Evolutionary conservation across 2,329 filamentous ascomycete genomes (phyloP).

Genomic region (Metarhizium album): DNA sequence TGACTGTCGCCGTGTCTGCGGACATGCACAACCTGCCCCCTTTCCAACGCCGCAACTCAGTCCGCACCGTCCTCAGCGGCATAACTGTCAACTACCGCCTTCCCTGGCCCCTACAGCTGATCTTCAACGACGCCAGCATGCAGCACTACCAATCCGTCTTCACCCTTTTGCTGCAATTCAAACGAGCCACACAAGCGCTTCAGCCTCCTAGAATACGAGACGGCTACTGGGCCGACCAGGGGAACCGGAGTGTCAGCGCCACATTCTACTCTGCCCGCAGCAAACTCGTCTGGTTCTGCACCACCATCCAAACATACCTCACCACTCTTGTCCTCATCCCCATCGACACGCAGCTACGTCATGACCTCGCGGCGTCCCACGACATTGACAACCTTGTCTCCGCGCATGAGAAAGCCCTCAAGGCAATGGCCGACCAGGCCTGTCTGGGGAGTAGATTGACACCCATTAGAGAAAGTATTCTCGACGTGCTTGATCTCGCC

Average conservation of each 20-base stretch:
- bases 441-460: conserved; percentile 58
- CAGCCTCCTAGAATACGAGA: conserved; percentile 40
- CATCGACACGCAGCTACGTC: conserved; percentile 43
- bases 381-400: conserved; percentile 76
- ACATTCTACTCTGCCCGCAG: conserved; percentile 53
- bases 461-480: conserved; percentile 60
- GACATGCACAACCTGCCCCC: conserved; percentile 30
- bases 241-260: conserved; percentile 30
- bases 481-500: conserved; percentile 67
- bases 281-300: conserved; percentile 67
- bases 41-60: conserved; percentile 41
- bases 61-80: conserved; percentile 44
- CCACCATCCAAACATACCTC: conserved; percentile 64
- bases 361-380: conserved; percentile 45
- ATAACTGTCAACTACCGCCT: conserved; percentile 61
- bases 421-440: conserved; percentile 53
- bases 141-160: conserved; percentile 61
- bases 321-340: conserved; percentile 60
- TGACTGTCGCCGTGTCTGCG: conserved; percentile 46
- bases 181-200: conserved; percentile 58
- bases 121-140: conserved; percentile 57
- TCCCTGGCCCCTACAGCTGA: conserved; percentile 56
- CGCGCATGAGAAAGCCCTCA: conserved; percentile 54
- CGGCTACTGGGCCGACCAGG: conserved; percentile 26
- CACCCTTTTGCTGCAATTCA: conserved; percentile 66